Conservation (phyloP, 805 yeast genomes). For the Sugiyamaella marilandica region DNA sequence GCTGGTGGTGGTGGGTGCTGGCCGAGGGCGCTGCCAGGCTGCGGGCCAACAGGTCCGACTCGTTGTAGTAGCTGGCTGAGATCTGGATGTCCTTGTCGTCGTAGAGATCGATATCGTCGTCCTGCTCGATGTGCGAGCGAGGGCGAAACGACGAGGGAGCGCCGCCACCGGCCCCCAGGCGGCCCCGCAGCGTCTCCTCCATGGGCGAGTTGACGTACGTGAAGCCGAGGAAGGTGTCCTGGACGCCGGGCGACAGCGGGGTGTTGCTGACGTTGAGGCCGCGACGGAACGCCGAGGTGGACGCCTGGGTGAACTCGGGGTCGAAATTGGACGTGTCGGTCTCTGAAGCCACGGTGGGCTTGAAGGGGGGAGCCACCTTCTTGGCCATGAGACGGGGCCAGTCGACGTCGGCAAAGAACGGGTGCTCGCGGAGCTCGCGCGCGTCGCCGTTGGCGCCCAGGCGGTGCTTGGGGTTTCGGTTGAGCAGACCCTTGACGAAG, state of each 20-base stretch:
- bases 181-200: constrained; percentile 65
- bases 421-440: constrained; percentile 84
- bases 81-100: constrained; percentile 34
- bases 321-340: constrained; percentile 96
- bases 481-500: constrained; percentile 89
- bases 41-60: constrained; percentile 24
- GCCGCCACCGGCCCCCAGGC: constrained; percentile 7
- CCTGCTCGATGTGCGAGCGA: constrained; percentile 18
- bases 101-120: constrained; percentile 33
- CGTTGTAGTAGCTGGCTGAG: constrained; percentile 29
- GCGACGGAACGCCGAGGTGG: constrained; percentile 52
- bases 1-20: not conserved
- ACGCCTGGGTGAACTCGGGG: constrained; percentile 92
- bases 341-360: constrained; percentile 86
- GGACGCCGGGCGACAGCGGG: constrained; percentile 90
- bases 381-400: constrained; percentile 77
- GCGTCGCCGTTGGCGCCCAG: constrained; percentile 91
- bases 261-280: constrained; percentile 45
- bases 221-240: constrained; percentile 94
- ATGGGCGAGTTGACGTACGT: constrained; percentile 91
- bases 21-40: constrained; percentile 16
- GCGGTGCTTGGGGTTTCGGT: constrained; percentile 93
- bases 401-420: constrained; percentile 86
- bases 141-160: constrained; percentile 11
- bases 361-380: constrained; percentile 92